Evolutionary conservation across 192 early-diverging fungal species (phyloP).

Genomic region (Mortierella claussenii): DNA sequence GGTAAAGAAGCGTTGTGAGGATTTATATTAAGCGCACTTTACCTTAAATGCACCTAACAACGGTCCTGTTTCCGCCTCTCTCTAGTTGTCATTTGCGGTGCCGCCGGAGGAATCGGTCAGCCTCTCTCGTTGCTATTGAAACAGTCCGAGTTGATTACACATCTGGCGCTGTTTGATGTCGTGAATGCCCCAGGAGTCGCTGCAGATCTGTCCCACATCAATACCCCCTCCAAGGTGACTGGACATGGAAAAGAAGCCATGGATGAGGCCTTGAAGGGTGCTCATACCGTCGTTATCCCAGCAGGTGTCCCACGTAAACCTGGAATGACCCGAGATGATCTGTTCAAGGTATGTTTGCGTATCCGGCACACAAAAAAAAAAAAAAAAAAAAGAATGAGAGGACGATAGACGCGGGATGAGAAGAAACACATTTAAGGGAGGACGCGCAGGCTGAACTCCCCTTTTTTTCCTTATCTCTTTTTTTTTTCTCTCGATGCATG

Average conservation of each 20-base stretch:
- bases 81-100: constrained; percentile 60
- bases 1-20: background rate
- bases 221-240: constrained; percentile 69
- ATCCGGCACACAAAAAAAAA: too few species aligned
- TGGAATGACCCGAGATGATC: constrained; percentile 98
- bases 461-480: constrained; percentile 8
- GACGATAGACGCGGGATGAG: too few species aligned
- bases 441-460: too few species aligned
- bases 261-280: constrained; percentile 52
- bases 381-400: too few species aligned
- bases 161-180: constrained; percentile 93
- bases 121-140: constrained; percentile 93
- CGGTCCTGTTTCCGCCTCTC: too few species aligned
- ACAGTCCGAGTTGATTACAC: constrained; percentile 83
- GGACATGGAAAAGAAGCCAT: constrained; percentile 59
- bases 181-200: constrained; percentile 98
- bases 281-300: constrained; percentile 86
- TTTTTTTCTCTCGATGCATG: background rate
- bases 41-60: too few species aligned
- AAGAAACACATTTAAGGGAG: too few species aligned
- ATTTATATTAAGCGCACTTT: too few species aligned
- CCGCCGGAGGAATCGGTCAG: constrained; percentile 96
- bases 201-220: constrained; percentile 92
- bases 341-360: constrained; percentile 96
- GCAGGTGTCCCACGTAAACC: constrained; percentile 62